phyloP scores from a whole-genome alignment of 768 basidiomycete species.

The Fibroporia radiculosa region DNA sequence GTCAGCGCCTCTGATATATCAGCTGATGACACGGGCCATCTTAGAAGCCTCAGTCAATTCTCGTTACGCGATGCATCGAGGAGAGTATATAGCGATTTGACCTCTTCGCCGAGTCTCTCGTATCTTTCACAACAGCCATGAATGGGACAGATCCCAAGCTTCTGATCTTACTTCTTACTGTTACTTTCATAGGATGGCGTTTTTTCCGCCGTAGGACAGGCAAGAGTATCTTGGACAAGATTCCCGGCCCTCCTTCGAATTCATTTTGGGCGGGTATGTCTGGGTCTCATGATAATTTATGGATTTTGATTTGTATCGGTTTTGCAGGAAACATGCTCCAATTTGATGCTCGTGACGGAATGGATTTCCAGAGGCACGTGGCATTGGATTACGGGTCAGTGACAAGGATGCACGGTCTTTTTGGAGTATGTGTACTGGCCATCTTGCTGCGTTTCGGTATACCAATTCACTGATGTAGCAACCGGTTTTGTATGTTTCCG shows the following conservation, averaged over 20 bases:
- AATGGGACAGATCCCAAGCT: no score
- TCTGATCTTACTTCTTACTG: no score
- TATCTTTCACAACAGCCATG: no score
- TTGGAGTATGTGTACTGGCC: neutral
- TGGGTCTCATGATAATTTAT: neutral
- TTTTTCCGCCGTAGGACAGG: no score
- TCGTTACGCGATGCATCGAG: no score
- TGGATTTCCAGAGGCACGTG: constrained; percentile 11
- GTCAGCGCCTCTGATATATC: no score
- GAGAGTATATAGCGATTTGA: no score
- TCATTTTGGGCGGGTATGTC: constrained; percentile 29
- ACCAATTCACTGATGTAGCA: constrained; percentile 16
- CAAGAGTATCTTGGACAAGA: constrained; percentile 28
- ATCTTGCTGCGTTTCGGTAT: neutral
- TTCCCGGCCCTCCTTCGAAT: constrained; percentile 30
- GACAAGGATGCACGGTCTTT: constrained; percentile 11
- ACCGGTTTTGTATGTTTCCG: constrained; percentile 15
- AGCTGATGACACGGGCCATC: no score
- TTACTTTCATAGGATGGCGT: no score
- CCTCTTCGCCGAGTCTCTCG: no score
- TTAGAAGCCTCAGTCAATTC: no score
- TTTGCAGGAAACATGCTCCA: constrained; percentile 12
- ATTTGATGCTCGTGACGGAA: constrained; percentile 9
- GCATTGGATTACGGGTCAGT: constrained; percentile 9
- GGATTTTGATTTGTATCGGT: neutral